Evolutionary conservation across 768 basidiomycete genomes (phyloP).

Genomic region (Xerocomus potaroensis): DNA sequence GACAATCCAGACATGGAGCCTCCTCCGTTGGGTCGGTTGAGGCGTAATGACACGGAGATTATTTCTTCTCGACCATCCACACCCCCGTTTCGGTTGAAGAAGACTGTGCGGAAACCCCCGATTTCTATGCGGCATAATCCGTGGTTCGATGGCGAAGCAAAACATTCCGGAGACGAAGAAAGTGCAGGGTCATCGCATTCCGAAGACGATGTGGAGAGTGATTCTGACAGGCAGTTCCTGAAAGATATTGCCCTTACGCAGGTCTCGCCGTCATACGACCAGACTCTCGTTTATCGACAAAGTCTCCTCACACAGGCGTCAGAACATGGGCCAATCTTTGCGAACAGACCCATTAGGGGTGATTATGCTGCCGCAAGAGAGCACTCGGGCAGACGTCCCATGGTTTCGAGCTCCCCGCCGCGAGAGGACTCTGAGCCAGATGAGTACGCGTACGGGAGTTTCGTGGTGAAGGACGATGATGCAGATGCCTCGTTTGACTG

Average conservation of each 20-base stretch:
- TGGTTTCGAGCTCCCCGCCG: constrained; percentile 60
- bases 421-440: constrained; percentile 50
- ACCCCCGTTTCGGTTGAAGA: constrained; percentile 22
- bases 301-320: constrained; percentile 72
- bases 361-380: constrained; percentile 35
- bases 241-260: constrained; percentile 64
- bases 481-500: constrained; percentile 54
- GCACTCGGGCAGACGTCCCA: constrained; percentile 28
- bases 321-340: constrained; percentile 48
- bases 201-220: constrained; percentile 52
- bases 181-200: constrained; percentile 59
- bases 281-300: constrained; percentile 61
- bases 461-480: constrained; percentile 78
- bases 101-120: constrained; percentile 16
- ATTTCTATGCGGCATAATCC: constrained; percentile 38
- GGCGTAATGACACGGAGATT: constrained; percentile 28
- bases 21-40: constrained; percentile 28
- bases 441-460: constrained; percentile 70
- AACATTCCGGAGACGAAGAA: constrained; percentile 77
- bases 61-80: constrained; percentile 15
- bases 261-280: constrained; percentile 67
- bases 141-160: constrained; percentile 66
- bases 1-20: constrained; percentile 26
- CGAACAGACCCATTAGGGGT: constrained; percentile 42
- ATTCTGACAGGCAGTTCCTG: constrained; percentile 66